Conservation (phyloP, 2,329 filamentous ascomycete genomes). For the Aureobasidium uvarum region DNA sequence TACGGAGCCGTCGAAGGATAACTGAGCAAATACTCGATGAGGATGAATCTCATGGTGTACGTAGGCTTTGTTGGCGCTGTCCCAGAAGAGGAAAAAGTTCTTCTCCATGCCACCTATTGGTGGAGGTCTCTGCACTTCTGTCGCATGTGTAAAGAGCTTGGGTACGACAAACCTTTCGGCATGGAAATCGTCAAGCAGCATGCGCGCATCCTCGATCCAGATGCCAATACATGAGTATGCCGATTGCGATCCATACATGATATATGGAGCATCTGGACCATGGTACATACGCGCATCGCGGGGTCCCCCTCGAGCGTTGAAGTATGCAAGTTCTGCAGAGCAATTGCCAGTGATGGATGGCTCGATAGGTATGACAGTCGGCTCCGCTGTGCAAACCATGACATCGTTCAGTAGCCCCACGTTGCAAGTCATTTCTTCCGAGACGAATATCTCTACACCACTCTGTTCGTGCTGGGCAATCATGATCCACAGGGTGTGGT, state of each 20-base stretch:
- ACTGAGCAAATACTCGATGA: slow-evolving; percentile 50
- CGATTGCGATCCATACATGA: slow-evolving; percentile 58
- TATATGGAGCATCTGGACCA: slow-evolving; percentile 52
- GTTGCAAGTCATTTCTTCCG: slow-evolving; percentile 43
- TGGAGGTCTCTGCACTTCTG: slow-evolving; percentile 53
- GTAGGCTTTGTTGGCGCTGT: slow-evolving; percentile 47
- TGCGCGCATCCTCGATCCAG: slow-evolving; percentile 56
- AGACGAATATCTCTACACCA: slow-evolving; percentile 41
- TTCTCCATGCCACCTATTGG: slow-evolving; percentile 54
- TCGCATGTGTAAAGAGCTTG: slow-evolving; percentile 44
- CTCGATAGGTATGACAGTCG: slow-evolving; percentile 48
- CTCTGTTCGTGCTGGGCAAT: slow-evolving; percentile 49
- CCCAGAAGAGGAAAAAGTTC: slow-evolving; percentile 65
- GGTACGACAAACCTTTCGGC: slow-evolving; percentile 28
- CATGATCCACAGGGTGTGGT: slow-evolving; percentile 52
- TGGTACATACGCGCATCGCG: slow-evolving; percentile 60
- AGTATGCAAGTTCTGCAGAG: slow-evolving; percentile 44
- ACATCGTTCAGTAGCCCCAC: slow-evolving; percentile 48
- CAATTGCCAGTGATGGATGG: slow-evolving; percentile 50
- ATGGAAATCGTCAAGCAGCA: slow-evolving; percentile 44
- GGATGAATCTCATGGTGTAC: slow-evolving; percentile 56
- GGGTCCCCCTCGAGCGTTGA: slow-evolving; percentile 53
- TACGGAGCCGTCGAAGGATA: slow-evolving; percentile 48
- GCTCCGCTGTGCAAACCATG: slow-evolving; percentile 46
- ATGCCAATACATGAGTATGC: slow-evolving; percentile 56